phyloP scores from a whole-genome alignment of 768 basidiomycete species.

The Macrolepiota fuliginosa region DNA sequence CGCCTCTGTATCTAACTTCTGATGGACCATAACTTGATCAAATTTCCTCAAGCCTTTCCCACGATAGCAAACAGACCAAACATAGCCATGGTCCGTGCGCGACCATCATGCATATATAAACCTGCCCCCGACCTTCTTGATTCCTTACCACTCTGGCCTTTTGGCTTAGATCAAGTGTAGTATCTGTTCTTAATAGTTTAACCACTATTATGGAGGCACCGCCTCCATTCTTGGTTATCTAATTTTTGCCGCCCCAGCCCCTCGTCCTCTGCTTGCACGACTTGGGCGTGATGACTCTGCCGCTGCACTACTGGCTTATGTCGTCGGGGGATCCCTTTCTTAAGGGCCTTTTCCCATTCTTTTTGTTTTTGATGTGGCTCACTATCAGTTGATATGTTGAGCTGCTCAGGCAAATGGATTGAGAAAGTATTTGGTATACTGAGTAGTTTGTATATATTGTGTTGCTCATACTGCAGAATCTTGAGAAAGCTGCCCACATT shows the following conservation, averaged over 20 bases:
- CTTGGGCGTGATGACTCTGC: constrained; percentile 53
- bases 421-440: background rate
- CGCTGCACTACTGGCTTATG: constrained; percentile 55
- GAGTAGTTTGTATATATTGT: too few species aligned
- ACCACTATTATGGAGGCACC: constrained; percentile 59
- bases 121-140: background rate
- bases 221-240: constrained; percentile 54
- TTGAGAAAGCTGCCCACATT: too few species aligned
- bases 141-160: constrained; percentile 86
- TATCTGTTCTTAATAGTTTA: constrained; percentile 93
- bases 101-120: constrained; percentile 25
- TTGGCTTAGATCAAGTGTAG: constrained; percentile 98
- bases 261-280: constrained; percentile 61
- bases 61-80: background rate
- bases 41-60: too few species aligned
- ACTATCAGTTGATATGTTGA: background rate
- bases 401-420: constrained; percentile 5
- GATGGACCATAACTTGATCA: too few species aligned
- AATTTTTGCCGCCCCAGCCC: constrained; percentile 53
- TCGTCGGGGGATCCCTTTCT: constrained; percentile 55
- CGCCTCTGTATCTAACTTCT: too few species aligned
- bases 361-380: background rate
- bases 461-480: too few species aligned
- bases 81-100: constrained; percentile 35
- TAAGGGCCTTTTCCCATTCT: constrained; percentile 28